Base-by-base conservation (phyloP, 139 green algal species). In the Tetradesmus obliquus region DNA sequence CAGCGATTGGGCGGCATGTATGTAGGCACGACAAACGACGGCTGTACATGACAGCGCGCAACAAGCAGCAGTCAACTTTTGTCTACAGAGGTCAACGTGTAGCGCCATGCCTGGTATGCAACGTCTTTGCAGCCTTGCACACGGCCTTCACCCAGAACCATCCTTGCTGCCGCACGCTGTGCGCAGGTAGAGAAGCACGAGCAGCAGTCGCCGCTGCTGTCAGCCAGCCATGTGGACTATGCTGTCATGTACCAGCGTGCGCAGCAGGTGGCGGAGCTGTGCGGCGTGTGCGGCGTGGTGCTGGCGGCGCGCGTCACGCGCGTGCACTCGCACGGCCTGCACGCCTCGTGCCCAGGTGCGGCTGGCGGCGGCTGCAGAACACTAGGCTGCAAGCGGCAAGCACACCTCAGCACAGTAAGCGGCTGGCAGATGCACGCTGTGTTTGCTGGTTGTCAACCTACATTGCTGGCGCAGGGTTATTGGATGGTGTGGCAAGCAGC, bases 191-290 rank as follows among this genome's bases (percentile, higher is more conserved):
- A 24, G 15, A 76, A 76, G 32, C 32, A 24, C 51, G 45, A 85
- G 45, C 45, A 55, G 45, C 32, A 85, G 32, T 55, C 45, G 32
- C 82, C 82, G 54, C 82, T 87, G 54, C 82, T 87, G 82, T 87
- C 82, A 7, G 82, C 82, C 53, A 22, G 20, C 20, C 51, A 87
- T 15, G 82, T 57, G 17, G 82, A 87, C 82, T 19, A 69, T 45
- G 54, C 53, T 24, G 19, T 87, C 19, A 24, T 60, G 51, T 87
- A 57, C 6, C 20, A n/a, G 19, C 82, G 82, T 32, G 82, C 54
- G 13, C 54, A 69, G 82, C 54, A 69, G 54, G 54, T 87, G 0
- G 55, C 22, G 51, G 82, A 87, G 54, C 54, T 71, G 82, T 87
- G 53, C 19, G 19, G 22, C 22, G 45, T 66, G 32, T 57, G 54